Base-by-base conservation (phyloP, 345 rosid genomes). In the Crucihimalaya himalaica region DNA sequence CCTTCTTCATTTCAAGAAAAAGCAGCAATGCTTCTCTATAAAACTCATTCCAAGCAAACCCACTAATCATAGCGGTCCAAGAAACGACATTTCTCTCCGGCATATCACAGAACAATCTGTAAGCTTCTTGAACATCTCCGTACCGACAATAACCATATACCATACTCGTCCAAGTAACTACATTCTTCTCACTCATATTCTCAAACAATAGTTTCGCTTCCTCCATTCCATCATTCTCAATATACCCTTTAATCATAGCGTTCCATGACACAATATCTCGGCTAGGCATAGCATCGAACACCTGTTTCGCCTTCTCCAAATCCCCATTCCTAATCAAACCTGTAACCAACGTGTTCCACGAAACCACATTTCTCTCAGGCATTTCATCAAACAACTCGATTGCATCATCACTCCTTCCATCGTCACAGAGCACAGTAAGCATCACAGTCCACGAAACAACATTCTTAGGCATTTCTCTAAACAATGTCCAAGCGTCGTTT, bases 111-210 rank as follows among this genome's bases (percentile, higher is more conserved):
- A 88, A 87, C 64, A 86, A 59, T 70, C 73, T 79, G 34, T 50
- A 79, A 21, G 86, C 92, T 79, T 83, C 80, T 0, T 31, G 61
- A 63, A 84, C 63, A 68, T 85, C 70, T 45, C 92, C 79, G 11
- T 47, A 71, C 43, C 76, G 82, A 70, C 84, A 82, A 78, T 85
- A 66, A 59, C 93, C 88, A 35, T 64, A 82, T 8, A 87, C 71
- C 79, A 86, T 78, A 1, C 93, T 86, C 70, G 89, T 92, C 96
- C 96, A 89, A 0, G 90, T 82, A 70, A 92, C 88, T 23, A 86
- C 88, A 79, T 84, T 88, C 18, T 67, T 86, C 54, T 82, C 85
- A 34, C 58, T 72, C 81, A 78, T 83, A 29, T 69, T 82, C 63
- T 76, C 81, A 78, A 86, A 89, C 66, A 86, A 87, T 70, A 75